A percentile compares a stretch with the other conserved stretches of the same genome.
Conservation (phyloP, 192 early-diverging fungal species). For the Backusella westeae region DNA sequence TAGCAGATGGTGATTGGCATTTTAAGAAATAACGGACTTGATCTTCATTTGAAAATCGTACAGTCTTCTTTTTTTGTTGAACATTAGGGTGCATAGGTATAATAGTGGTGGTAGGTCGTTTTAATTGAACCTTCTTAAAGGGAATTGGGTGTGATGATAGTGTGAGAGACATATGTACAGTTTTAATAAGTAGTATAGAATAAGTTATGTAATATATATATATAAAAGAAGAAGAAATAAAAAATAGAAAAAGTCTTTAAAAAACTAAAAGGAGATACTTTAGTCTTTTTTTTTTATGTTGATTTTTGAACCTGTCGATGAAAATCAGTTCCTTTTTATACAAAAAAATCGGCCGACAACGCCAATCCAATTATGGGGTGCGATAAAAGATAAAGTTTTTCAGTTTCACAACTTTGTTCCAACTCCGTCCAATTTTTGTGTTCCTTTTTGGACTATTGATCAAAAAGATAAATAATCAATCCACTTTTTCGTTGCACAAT, state of each 20-base stretch:
- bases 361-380: background rate
- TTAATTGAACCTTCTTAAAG: conserved; percentile 4
- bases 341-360: background rate
- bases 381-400: conserved; percentile 4
- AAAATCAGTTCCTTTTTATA: conserved; percentile 2
- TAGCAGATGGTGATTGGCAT: conserved; percentile 59
- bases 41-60: conserved; percentile 69
- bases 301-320: background rate
- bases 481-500: background rate
- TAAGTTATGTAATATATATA: background rate
- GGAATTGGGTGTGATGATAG: conserved; percentile 9
- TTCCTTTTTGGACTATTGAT: conserved; percentile 4
- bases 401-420: background rate
- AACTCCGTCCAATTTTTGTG: background rate
- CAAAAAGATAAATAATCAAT: conserved; percentile 1
- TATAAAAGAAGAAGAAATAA: background rate
- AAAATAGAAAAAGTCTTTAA: background rate
- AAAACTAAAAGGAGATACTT: background rate
- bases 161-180: conserved; percentile 3
- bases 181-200: background rate
- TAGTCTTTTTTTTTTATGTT: background rate
- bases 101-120: conserved; percentile 3
- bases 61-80: conserved; percentile 47
- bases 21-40: conserved; percentile 70
- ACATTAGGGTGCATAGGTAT: background rate